Evolutionary conservation across 305 asterid genomes (phyloP).

Genomic region (Solanum hybrid): DNA sequence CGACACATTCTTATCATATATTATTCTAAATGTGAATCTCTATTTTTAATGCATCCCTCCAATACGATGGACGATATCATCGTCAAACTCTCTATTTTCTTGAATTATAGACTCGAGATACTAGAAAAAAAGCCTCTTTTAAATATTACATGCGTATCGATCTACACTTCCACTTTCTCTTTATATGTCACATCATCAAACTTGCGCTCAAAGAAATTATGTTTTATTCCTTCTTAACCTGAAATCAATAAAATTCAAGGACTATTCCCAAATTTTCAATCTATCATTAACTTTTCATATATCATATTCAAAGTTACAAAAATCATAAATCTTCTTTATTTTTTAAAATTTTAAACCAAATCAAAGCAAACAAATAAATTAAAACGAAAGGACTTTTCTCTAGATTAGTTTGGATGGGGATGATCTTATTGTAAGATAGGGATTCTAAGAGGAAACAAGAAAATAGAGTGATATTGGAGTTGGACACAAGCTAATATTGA

Average conservation of each 20-base stretch:
- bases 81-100: not conserved
- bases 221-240: not conserved
- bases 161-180: not conserved
- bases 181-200: not conserved
- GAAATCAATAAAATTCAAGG: not conserved
- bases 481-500: not conserved
- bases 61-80: not conserved
- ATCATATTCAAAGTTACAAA: not conserved
- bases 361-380: not conserved
- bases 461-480: not conserved
- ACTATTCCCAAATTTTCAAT: not conserved
- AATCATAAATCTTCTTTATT: not conserved
- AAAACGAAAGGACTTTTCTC: not conserved
- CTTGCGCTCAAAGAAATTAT: not conserved
- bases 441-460: not conserved
- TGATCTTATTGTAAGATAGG: not conserved
- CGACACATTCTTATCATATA: not conserved
- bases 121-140: not conserved
- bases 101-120: not conserved
- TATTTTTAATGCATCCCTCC: not conserved
- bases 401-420: not conserved
- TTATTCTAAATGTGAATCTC: not conserved
- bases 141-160: not conserved
- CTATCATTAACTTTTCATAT: not conserved
- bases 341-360: not conserved